Evolutionary conservation across 345 rosid species (phyloP).

Genomic region (Chamaenerion angustifolium): DNA sequence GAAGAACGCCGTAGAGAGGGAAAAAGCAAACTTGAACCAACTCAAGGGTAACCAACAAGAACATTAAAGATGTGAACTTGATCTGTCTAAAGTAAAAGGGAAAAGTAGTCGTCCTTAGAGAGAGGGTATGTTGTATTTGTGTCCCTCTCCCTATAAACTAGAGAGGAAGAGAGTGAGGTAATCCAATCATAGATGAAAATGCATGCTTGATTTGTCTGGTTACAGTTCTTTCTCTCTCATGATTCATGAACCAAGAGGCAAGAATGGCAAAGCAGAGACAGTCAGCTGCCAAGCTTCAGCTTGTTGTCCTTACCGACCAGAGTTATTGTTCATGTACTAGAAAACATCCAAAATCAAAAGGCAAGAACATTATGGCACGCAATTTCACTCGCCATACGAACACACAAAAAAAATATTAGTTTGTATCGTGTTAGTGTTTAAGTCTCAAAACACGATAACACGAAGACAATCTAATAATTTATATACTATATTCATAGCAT

Average conservation of each 20-base stretch:
- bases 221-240: slow-evolving; percentile 8
- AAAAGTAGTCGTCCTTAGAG: slow-evolving; percentile 11
- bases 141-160: slow-evolving; percentile 1
- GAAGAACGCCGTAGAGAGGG: neutral
- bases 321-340: neutral
- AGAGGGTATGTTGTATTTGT: slow-evolving; percentile 17
- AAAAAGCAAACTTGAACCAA: slow-evolving; percentile 5
- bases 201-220: slow-evolving; percentile 8
- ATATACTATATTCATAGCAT: too few relatives aligned
- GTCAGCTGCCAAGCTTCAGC: slow-evolving; percentile 25
- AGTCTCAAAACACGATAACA: too few relatives aligned
- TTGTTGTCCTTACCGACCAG: slow-evolving; percentile 13
- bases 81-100: slow-evolving; percentile 1
- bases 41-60: slow-evolving; percentile 1
- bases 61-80: neutral
- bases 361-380: too few relatives aligned
- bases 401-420: too few relatives aligned
- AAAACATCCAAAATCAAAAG: neutral
- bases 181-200: slow-evolving; percentile 8
- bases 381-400: too few relatives aligned
- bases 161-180: slow-evolving; percentile 13
- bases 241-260: too few relatives aligned
- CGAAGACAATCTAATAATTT: too few relatives aligned
- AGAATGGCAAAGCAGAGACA: slow-evolving; percentile 20
- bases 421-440: too few relatives aligned